Conservation (phyloP, 768 basidiomycete species). For the Butyriboletus loyo region DNA sequence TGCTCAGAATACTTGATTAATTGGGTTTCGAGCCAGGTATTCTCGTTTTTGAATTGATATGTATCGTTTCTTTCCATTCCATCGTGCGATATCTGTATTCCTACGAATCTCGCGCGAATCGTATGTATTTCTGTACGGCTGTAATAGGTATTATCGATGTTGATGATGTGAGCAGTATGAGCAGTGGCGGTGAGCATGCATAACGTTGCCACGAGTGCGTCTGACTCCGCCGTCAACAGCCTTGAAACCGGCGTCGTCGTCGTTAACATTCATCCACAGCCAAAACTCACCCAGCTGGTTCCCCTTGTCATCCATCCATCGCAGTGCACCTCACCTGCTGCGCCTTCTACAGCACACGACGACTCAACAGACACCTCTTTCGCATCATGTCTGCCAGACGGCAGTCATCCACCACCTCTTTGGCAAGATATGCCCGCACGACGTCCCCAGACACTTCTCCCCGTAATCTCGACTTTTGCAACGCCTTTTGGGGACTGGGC, state of each 20-base stretch:
- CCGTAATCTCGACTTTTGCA: slow-evolving; percentile 85
- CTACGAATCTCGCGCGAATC: not conserved
- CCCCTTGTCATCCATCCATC: not conserved
- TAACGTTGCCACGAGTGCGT: slow-evolving; percentile 17
- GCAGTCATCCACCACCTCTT: slow-evolving; percentile 78
- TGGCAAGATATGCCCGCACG: slow-evolving; percentile 64
- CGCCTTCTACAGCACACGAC: slow-evolving; percentile 10
- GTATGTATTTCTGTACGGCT: not conserved
- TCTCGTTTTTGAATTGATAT: not conserved
- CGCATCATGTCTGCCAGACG: slow-evolving; percentile 65
- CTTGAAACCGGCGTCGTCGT: not conserved
- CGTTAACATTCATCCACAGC: not conserved
- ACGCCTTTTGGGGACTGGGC: slow-evolving; percentile 89
- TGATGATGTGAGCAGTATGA: too few relatives aligned
- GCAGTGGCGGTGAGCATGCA: not conserved
- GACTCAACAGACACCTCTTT: slow-evolving; percentile 9
- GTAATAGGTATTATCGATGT: not conserved
- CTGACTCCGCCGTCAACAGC: slow-evolving; percentile 5
- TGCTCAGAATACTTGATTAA: not conserved
- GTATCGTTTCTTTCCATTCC: too few relatives aligned
- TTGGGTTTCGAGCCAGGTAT: too few relatives aligned
- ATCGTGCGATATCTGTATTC: not conserved
- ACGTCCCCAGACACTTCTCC: slow-evolving; percentile 42
- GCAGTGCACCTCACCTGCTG: slow-evolving; percentile 21
- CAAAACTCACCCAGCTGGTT: not conserved